Evolutionary conservation across 2,329 filamentous ascomycete genomes (phyloP).

Genomic region (Fusarium papillatum): DNA sequence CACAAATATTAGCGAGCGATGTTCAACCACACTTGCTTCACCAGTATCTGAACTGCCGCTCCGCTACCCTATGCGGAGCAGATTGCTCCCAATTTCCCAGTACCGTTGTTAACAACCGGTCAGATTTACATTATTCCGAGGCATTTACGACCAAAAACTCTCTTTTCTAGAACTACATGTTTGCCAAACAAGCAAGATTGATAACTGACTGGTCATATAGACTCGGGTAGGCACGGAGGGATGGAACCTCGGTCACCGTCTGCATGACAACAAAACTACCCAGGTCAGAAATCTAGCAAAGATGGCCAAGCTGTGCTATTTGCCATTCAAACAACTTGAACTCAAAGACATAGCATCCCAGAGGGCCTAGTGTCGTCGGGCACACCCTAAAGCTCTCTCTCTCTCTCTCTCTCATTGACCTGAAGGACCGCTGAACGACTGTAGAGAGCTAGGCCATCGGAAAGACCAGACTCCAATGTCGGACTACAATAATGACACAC

Average conservation of each 20-base stretch:
- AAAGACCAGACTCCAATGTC: neutral
- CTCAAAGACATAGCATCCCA: too few species aligned
- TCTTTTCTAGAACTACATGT: neutral
- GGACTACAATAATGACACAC: neutral
- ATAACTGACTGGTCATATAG: neutral
- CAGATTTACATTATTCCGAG: neutral
- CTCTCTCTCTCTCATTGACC: neutral
- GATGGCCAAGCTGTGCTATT: neutral
- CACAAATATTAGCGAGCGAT: neutral
- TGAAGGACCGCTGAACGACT: too few species aligned
- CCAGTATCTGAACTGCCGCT: accelerated
- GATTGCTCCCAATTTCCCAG: neutral
- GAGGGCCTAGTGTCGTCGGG: too few species aligned
- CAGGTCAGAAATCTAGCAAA: neutral
- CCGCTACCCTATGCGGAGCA: neutral
- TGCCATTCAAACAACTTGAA: too few species aligned
- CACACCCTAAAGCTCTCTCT: neutral
- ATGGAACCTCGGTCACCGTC: neutral
- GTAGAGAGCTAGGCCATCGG: too few species aligned
- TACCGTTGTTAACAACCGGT: neutral
- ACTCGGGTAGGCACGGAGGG: neutral
- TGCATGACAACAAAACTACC: neutral
- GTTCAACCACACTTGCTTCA: neutral
- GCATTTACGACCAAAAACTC: neutral
- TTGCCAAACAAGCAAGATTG: neutral